Evolutionary conservation across 371 early-diverging fungal genomes (phyloP), one percentile per base, ranked within the genome.

Genomic region (Choanephora cucurbitarum): DNA sequence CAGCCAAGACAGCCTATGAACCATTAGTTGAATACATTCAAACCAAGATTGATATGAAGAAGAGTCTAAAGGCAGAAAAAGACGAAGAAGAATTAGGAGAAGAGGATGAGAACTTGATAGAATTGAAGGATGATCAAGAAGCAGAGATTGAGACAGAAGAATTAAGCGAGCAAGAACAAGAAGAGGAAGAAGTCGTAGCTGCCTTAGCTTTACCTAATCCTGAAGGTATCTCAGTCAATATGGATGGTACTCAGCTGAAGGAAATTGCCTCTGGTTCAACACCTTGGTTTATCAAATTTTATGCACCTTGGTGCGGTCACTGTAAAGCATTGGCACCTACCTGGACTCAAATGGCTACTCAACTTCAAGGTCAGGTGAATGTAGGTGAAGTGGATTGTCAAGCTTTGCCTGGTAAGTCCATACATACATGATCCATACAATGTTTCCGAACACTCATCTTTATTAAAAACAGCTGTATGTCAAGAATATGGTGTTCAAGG

Each of bases 221-320:
- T 1, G 49, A 52, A 39, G 77, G 77, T 1, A 42, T 54, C 11
- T 73, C 73, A 5, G 55, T 67, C 5, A 63, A 70, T 48, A 39
- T 77, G 32, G 58, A 71, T 51, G 51, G 49, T 0, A 23, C 40
- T 13, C 32, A 51, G 6, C 39, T 77, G 19, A 56, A 45, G 21
- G 57, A 66, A 5, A 60, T 64, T 31, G 53, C 57, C 15, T 44
- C 49, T 22, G 51, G 46, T 17, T 50, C 48, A 5, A 61, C 57
- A 34, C 78, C 83, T 28, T 89, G 84, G 89, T 86, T 93, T 56
- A 62, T 94, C 59, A 88, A 90, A 66, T 91, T 87, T 67, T 90
- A 83, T 72, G 90, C 93, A 19, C 93, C 95, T 5, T 93, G 93
- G 91, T 95, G 95, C 67, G 74, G 80, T 13, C 91, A 92, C 68